Percentiles rank a stretch among this genome's conserved stretches.
phyloP scores from a whole-genome alignment of 768 basidiomycete species.

The Pulveroboletus frians region DNA sequence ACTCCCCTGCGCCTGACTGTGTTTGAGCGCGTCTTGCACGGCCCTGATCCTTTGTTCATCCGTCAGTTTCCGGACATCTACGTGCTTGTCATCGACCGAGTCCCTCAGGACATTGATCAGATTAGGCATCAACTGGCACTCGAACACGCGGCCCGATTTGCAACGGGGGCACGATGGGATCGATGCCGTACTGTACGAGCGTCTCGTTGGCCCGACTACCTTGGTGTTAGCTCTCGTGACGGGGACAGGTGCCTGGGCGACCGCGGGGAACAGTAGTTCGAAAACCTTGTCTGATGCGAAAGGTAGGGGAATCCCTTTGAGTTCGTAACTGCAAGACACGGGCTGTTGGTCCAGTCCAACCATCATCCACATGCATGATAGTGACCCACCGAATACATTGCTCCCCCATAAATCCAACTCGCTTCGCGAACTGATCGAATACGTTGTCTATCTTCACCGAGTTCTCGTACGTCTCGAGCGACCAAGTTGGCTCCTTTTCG shows the following conservation, averaged over 20 bases:
- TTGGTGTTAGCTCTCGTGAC: constrained; percentile 60
- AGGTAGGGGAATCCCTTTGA: constrained; percentile 79
- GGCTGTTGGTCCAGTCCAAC: neutral
- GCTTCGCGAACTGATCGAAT: constrained; percentile 78
- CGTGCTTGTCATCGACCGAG: constrained; percentile 17
- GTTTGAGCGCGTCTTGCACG: constrained; percentile 52
- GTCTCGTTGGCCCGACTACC: constrained; percentile 40
- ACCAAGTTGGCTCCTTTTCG: constrained; percentile 52
- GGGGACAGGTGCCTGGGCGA: constrained; percentile 40
- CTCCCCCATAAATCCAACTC: constrained; percentile 64
- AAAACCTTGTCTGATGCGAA: constrained; percentile 77
- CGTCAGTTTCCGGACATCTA: constrained; percentile 36
- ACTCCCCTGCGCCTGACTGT: constrained; percentile 38
- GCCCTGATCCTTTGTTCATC: constrained; percentile 68
- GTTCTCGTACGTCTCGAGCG: constrained; percentile 75
- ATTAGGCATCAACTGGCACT: constrained; percentile 94
- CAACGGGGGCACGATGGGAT: constrained; percentile 69
- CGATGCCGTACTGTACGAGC: constrained; percentile 48
- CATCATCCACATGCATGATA: neutral
- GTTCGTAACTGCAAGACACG: constrained; percentile 62
- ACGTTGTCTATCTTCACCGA: constrained; percentile 74
- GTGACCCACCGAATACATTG: constrained; percentile 77
- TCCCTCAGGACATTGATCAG: constrained; percentile 70
- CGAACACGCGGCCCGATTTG: constrained; percentile 66
- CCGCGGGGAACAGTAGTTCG: constrained; percentile 64